Base-by-base conservation (phyloP, 75 land plant genomes). In the Selaginella moellendorffii region DNA sequence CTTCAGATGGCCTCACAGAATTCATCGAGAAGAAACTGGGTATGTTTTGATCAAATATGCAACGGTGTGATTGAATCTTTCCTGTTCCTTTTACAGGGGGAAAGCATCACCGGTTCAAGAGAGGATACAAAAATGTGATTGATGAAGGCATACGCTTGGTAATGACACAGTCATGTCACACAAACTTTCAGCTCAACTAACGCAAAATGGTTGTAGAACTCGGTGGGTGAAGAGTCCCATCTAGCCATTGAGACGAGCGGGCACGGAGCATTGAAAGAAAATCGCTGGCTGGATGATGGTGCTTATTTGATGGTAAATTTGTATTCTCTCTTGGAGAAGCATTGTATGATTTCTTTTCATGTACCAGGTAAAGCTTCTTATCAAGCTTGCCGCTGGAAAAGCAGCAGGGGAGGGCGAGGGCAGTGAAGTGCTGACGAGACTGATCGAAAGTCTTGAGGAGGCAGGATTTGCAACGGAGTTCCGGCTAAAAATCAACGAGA, bases 221-320 rank as follows among this genome's bases (percentile, higher is more conserved):
- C 85, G 19, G 63, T 82, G 71, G 98, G 98, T 14, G 91, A 89
- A 67, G 96, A 93, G 62, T 81, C 91, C 51, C 85, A 93, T 78
- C 71, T 93, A 61, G 98, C 98, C 31, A 93, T 93, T 74, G 98
- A 93, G 76, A 93, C 98, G 26, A 93, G 98, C 79, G 98, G 98
- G 31, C 98, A 93, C 79, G 98, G 98, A 66, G 98, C 98, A 51
- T 81, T 93, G 36, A 93, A 93, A 74, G 98, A 93, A 71, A 93
- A 93, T 66, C 78, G 78, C 56, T 93, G 98, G 98, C 98, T 93
- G 29, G 98, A 93, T 70, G 98, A 93, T 86, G 98, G 98, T 53
- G 98, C 98, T 63, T 93, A 83, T 66, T 80, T 86, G 22, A 93
- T 93, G 98, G 98, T 89, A 17, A 64, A 1, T 10, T n/a, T 14